Evolutionary conservation across 2,329 filamentous ascomycete species (phyloP), one percentile per base, ranked within the genome.

Genomic region (Nigrospora oryzae): DNA sequence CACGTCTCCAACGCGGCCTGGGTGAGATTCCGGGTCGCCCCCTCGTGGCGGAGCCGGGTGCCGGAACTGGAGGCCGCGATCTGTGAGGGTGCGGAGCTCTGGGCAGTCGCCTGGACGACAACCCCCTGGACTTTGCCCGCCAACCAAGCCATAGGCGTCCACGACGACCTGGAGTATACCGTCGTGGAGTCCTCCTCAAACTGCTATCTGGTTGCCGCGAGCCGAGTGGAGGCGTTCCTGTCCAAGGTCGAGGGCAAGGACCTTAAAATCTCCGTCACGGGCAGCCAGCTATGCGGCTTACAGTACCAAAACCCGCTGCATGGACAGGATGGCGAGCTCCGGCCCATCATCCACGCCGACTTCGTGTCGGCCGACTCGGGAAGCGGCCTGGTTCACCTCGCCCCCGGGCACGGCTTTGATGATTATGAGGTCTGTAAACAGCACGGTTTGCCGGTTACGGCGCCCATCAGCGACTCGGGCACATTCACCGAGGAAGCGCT

Each of bases 111-210:
- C 42, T 98, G 93, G 93, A 98, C 93, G 2, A 98, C 93, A 0
- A 98, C 93, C 1, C 93, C 93, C 0, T 98, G 93, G 93, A 98
- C 93, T 0, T 70, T 98, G 5, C 91, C 93, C 0, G 90, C 91
- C 2, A 98, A 98, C 61, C 81, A 81, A 59, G 90, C 88, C 0
- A 89, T 98, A 60, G 90, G 89, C 3, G 75, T 97, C 33, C 81
- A 89, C 55, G 69, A 77, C 7, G 80, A 86, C 35, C 66, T 97
- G 49, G 70, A 80, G 37, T 98, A 97, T 61, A 72, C 73, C 4
- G 64, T 95, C 16, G 68, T 94, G 34, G 68, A 73, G 44, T 69
- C 76, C 2, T 69, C 70, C 1, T 61, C 61, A 0, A 71, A 81
- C 51, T 79, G 81, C 15, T 69, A 91, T 3, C 63, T 97, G 4